These are phyloP conservation scores for Tulasnella sp. DNA, from an alignment of 768 basidiomycete species.

Conservation along the genomic window DNA sequence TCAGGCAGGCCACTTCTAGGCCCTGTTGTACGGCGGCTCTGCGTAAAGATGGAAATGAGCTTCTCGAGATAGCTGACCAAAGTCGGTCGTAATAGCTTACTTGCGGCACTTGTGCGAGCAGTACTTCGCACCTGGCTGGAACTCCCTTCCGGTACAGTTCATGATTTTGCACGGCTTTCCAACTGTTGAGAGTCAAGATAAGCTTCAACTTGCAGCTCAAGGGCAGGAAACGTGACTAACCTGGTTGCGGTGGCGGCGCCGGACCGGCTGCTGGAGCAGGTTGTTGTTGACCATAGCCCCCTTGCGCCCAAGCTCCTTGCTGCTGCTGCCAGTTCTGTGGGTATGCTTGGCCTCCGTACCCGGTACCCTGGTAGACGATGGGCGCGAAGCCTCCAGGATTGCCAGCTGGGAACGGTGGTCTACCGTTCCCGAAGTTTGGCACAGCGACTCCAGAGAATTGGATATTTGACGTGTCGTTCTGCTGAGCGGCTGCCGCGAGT, in stretches of 20 bases:
- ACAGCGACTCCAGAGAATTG: neutral
- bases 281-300: neutral
- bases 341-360: neutral
- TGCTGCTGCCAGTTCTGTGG: neutral
- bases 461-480: neutral
- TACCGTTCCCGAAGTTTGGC: neutral
- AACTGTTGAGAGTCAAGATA: neutral
- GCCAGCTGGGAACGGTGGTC: neutral
- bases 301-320: neutral
- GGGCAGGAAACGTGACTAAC: neutral
- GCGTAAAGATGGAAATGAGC: neutral
- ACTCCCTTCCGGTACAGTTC: neutral
- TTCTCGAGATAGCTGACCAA: neutral
- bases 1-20: neutral
- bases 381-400: neutral
- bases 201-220: neutral
- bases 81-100: neutral
- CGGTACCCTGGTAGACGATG: neutral
- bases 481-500: neutral
- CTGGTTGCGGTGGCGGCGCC: neutral
- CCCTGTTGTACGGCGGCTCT: neutral
- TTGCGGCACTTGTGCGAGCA: neutral
- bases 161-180: neutral
- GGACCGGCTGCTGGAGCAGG: neutral
- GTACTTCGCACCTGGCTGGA: neutral